Evolutionary conservation across 75 land plant species (phyloP), one percentile per base, ranked within the genome.

Genomic region (Pseudotsuga menziesii): DNA sequence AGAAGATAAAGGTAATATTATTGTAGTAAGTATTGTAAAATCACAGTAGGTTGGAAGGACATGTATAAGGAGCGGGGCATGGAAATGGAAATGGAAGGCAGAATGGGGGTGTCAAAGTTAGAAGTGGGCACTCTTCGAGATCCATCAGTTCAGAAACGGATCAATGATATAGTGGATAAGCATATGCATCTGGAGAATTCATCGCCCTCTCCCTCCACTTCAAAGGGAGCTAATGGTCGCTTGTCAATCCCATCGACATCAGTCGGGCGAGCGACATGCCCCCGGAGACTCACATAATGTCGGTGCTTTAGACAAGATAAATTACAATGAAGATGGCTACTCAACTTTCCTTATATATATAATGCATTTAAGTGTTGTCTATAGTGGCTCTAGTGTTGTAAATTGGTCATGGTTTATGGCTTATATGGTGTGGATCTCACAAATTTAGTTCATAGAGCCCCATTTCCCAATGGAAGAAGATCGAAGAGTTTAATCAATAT

Each of bases 121-220:
- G 83, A 77, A 36, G 58, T 58, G 6, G 19, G 26, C n/a, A 29
- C 44, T 41, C 44, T 41, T 41, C 44, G 5, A 6, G 44, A 41
- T 41, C 44, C 44, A 41, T 6, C 62, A 14, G 83, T 77, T 81
- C 79, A 75, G 69, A 81, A 81, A 58, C 44, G 82, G 69, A 81
- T 76, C 78, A 81, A 81, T 13, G 81, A 80, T 29, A 77, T 77
- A 17, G 32, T 80, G 41, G 81, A 80, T 27, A 80, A 80, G 72
- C 77, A 80, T 39, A 22, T 67, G 44, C 41, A 67, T 32, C 77
- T 80, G 71, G 81, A 80, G 69, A 80, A 63, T 72, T 80, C 81
- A 6, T 3, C 22, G 61, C 19, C 61, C n/a, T 58, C 61, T n/a
- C n/a, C n/a, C n/a, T n/a, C n/a, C 61, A 58, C 61, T n/a, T 58